Evolutionary conservation across 179 eudicot species (phyloP).

Genomic region (Carnegiea gigantea): DNA sequence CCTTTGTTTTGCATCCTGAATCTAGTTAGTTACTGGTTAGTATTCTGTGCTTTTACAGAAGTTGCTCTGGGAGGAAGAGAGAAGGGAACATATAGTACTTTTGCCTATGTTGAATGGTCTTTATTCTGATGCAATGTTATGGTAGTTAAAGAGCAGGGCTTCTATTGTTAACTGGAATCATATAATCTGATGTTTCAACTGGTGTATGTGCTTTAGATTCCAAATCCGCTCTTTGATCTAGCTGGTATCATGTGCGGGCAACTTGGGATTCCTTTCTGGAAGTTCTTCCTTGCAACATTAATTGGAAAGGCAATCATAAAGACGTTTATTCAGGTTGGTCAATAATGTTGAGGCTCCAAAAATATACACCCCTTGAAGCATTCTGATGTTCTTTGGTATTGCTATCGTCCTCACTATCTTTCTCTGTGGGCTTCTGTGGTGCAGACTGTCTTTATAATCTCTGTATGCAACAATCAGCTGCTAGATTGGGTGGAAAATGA

Average conservation of each 20-base stretch:
- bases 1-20: neutral
- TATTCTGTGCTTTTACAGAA: neutral
- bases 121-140: neutral
- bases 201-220: slow-evolving; percentile 54
- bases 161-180: neutral
- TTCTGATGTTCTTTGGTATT: slow-evolving; percentile 4
- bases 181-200: slow-evolving; percentile 23
- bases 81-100: neutral
- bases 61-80: neutral
- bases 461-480: slow-evolving; percentile 95
- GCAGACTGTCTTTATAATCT: slow-evolving; percentile 91
- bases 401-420: neutral
- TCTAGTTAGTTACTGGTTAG: neutral
- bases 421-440: slow-evolving; percentile 17
- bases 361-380: slow-evolving; percentile 13
- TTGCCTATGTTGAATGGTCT: neutral
- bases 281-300: slow-evolving; percentile 85
- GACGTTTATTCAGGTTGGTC: slow-evolving; percentile 90
- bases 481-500: slow-evolving; percentile 91
- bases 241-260: slow-evolving; percentile 99
- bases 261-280: slow-evolving; percentile 94
- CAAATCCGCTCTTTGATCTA: slow-evolving; percentile 97
- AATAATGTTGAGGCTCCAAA: neutral
- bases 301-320: slow-evolving; percentile 91
- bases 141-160: neutral